Percentiles rank a stretch among this genome's conserved stretches.
Evolutionary conservation across 2,329 filamentous ascomycete genomes (phyloP).

Genomic region (Cercospora zeina): DNA sequence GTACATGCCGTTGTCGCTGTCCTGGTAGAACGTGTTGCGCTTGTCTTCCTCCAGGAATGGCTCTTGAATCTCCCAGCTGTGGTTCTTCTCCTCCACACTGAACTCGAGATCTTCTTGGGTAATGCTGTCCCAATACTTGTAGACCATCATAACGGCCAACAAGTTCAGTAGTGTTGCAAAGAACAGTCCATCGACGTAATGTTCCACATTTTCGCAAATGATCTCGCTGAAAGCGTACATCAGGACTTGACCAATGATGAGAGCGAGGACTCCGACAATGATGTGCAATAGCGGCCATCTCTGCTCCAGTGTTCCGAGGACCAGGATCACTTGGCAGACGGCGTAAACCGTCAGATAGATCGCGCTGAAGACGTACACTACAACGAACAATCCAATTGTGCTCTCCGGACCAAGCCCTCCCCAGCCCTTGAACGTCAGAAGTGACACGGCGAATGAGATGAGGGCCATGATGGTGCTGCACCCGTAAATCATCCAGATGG

Average conservation of each 20-base stretch:
- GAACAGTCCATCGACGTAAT: slow-evolving; percentile 93
- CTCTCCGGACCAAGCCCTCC: slow-evolving; percentile 81
- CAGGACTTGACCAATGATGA: slow-evolving; percentile 86
- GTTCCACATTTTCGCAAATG: slow-evolving; percentile 80
- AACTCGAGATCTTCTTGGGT: slow-evolving; percentile 98
- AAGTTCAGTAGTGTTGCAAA: slow-evolving; percentile 93
- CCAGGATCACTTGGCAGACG: slow-evolving; percentile 82
- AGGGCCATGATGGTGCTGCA: slow-evolving; percentile 79
- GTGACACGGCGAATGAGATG: slow-evolving; percentile 80
- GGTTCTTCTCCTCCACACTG: slow-evolving; percentile 89
- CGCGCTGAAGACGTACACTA: slow-evolving; percentile 87
- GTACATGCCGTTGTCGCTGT: slow-evolving; percentile 61
- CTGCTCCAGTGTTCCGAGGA: slow-evolving; percentile 86
- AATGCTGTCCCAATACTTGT: slow-evolving; percentile 99
- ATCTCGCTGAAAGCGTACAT: slow-evolving; percentile 84
- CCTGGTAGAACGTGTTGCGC: slow-evolving; percentile 69
- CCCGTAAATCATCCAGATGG: slow-evolving; percentile 85
- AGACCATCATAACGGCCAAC: slow-evolving; percentile 98
- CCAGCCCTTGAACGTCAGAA: slow-evolving; percentile 92
- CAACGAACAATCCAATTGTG: slow-evolving; percentile 84
- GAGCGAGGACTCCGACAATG: slow-evolving; percentile 84
- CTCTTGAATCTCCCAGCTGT: slow-evolving; percentile 99
- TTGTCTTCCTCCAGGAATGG: slow-evolving; percentile 81
- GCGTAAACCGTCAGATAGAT: slow-evolving; percentile 84
- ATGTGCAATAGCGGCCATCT: slow-evolving; percentile 95